Base-by-base conservation (phyloP, 2,329 filamentous ascomycete species). In the Scleromitrula shiraiana region DNA sequence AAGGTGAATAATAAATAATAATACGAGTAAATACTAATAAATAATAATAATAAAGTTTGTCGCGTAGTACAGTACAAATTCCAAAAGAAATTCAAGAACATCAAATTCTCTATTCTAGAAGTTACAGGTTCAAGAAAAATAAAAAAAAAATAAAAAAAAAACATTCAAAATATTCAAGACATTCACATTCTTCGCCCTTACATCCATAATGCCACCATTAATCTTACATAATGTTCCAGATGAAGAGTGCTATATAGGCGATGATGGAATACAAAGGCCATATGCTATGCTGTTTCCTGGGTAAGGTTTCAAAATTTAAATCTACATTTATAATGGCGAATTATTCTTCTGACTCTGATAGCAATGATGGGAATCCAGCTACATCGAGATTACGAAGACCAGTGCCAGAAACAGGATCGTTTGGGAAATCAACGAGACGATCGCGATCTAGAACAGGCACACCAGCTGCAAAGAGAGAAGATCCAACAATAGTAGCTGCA, bases 171-270 rank as follows among this genome's bases (percentile, higher is more conserved):
- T n/a, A 27, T 42, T 22, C 24, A 5, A 36, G 38, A 42, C 38
- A 48, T 17, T 50, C 43, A 46, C 46, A 46, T 27, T 41, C 38
- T 9, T 36, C 39, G 33, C 40, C 46, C 33, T 49, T 30, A 22
- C 40, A 32, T 46, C 20, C 41, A 61, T 54, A 55, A 83, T 82
- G 78, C 74, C 78, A 49, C 80, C 80, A 56, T 69, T 83, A 50
- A 82, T 83, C 59, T 68, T 84, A 27, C 80, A 84, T 62, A 83
- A 82, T 62, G 80, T 83, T 54, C 79, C 80, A 49, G 80, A 83
- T 55, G 80, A 83, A 42, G 80, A 83, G 62, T 75, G 80, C 41
- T 83, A 82, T 62, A 67, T 78, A 5, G 80, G 80, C 49, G 77
- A 82, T 45, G 80, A 83, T 65, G 80, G 80, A 52, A 63, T 83